A percentile compares a stretch with the other conserved stretches of the same genome.
Evolutionary conservation across 345 rosid species (phyloP).

Genomic region (Atalantia buxifolia): DNA sequence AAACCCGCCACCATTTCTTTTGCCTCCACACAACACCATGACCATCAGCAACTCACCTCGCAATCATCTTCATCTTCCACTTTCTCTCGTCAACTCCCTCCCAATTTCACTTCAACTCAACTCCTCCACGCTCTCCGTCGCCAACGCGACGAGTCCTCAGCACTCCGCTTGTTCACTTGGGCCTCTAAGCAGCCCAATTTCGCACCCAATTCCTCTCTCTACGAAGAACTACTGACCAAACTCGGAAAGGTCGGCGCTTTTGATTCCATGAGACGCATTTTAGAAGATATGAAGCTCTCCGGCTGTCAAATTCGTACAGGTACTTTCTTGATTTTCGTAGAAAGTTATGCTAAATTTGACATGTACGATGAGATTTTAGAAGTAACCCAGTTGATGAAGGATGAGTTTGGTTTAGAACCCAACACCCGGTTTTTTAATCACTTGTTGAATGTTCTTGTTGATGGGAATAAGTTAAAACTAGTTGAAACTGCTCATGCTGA

Average conservation of each 20-base stretch:
- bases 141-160: conserved; percentile 63
- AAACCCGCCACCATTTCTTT: conserved; percentile 33
- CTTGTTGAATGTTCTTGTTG: conserved; percentile 77
- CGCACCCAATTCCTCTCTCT: conserved; percentile 45
- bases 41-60: conserved; percentile 25
- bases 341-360: conserved; percentile 57
- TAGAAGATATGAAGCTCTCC: conserved; percentile 50
- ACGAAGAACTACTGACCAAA: conserved; percentile 64
- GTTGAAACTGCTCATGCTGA: conserved; percentile 62
- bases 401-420: conserved; percentile 47
- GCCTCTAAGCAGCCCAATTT: conserved; percentile 82
- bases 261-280: conserved; percentile 53
- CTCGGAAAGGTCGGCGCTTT: conserved; percentile 68
- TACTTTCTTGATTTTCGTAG: conserved; percentile 50
- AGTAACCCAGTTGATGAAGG: conserved; percentile 53
- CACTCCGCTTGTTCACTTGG: conserved; percentile 57
- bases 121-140: conserved; percentile 77
- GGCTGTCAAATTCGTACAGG: conserved; percentile 41
- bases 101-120: conserved; percentile 58
- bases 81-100: conserved; percentile 25
- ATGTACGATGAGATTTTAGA: conserved; percentile 54
- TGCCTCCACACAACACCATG: conserved; percentile 30
- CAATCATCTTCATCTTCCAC: conserved; percentile 19
- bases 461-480: conserved; percentile 64
- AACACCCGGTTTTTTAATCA: conserved; percentile 67